Evolutionary conservation across 345 rosid genomes (phyloP).

Genomic region (Psidium friedrichsthalianum): DNA sequence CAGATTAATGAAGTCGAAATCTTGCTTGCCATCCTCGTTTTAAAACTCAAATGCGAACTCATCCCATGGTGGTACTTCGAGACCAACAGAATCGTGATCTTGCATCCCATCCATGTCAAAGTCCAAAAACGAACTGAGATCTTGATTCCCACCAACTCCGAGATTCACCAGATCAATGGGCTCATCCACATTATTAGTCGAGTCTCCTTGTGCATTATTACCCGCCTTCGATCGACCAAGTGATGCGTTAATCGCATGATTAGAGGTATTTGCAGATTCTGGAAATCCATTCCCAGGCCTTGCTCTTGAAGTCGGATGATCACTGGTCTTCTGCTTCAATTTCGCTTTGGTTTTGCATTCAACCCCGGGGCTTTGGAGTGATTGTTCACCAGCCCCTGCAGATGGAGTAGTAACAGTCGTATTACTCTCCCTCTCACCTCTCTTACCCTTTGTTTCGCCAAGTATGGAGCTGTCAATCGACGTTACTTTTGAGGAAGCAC

Average conservation of each 20-base stretch:
- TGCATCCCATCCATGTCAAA: slow-evolving; percentile 62
- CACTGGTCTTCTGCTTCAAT: slow-evolving; percentile 50
- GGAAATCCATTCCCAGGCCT: slow-evolving; percentile 10
- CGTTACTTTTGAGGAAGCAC: slow-evolving; percentile 64
- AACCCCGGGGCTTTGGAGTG: background rate
- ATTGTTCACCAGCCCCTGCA: background rate
- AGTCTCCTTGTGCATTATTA: background rate
- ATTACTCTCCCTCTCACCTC: slow-evolving; percentile 34
- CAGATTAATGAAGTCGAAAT: background rate
- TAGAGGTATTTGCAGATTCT: slow-evolving; percentile 1
- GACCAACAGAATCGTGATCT: slow-evolving; percentile 65
- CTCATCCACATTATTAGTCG: slow-evolving; percentile 32
- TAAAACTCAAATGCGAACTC: slow-evolving; percentile 31
- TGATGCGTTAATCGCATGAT: background rate
- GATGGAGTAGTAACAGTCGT: background rate
- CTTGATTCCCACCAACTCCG: slow-evolving; percentile 32
- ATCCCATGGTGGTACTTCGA: slow-evolving; percentile 81
- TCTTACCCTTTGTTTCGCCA: slow-evolving; percentile 43
- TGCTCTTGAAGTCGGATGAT: slow-evolving; percentile 15
- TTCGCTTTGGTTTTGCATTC: slow-evolving; percentile 43
- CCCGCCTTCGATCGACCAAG: background rate
- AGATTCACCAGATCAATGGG: slow-evolving; percentile 29
- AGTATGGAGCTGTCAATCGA: slow-evolving; percentile 30
- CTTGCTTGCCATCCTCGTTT: background rate
- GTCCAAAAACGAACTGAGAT: slow-evolving; percentile 52